Percentiles rank a stretch among this genome's conserved stretches.
Conservation (phyloP, 1,139 yeast species). For the Zygotorulaspora mrakii region DNA sequence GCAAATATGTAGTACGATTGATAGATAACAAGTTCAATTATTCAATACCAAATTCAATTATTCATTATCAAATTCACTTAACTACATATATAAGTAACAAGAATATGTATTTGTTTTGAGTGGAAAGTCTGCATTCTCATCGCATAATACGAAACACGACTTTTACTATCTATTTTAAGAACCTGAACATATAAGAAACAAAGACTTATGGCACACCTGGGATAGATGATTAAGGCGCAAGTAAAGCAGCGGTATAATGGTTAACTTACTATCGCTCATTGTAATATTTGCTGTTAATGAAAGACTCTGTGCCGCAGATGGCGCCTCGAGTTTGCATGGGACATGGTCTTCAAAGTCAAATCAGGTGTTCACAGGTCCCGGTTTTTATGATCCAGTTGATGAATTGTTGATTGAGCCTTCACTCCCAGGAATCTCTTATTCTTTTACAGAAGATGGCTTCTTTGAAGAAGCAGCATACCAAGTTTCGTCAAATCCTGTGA, state of each 20-base stretch:
- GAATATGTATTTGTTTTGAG: no score
- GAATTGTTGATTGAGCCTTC: slow-evolving; percentile 93
- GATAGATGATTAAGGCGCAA: not conserved
- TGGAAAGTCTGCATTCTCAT: no score
- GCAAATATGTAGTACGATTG: not conserved
- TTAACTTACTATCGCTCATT: slow-evolving; percentile 5
- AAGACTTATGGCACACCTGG: not conserved
- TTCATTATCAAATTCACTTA: not conserved
- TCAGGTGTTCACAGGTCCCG: slow-evolving; percentile 95
- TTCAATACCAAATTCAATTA: not conserved
- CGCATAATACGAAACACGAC: not conserved
- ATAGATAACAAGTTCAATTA: not conserved
- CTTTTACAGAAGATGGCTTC: slow-evolving; percentile 87
- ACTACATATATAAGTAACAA: not conserved
- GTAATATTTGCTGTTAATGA: slow-evolving; percentile 3
- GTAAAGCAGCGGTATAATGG: slow-evolving; percentile 1
- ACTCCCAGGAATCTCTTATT: slow-evolving; percentile 87
- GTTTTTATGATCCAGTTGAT: slow-evolving; percentile 92
- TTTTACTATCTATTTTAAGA: not conserved
- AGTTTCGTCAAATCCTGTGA: slow-evolving; percentile 62
- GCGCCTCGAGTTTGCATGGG: slow-evolving; percentile 51
- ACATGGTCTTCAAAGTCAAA: slow-evolving; percentile 95
- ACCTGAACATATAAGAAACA: slow-evolving; percentile 1
- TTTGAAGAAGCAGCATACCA: slow-evolving; percentile 88
- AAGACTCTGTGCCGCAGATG: slow-evolving; percentile 17